Conservation (phyloP, 305 asterid genomes). For the Caryopteris hybrid region DNA sequence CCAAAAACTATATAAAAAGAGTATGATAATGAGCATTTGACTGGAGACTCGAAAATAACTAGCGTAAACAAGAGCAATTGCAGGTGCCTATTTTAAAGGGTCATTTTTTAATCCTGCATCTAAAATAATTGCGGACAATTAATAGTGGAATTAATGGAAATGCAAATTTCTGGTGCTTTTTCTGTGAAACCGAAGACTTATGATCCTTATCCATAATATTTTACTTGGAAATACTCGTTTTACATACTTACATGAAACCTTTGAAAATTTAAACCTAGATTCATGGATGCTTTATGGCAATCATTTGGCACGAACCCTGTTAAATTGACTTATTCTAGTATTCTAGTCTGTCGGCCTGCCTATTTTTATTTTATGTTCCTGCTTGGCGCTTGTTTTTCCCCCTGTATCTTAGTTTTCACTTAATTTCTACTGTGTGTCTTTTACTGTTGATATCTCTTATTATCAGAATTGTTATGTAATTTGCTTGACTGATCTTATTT, state of each 20-base stretch:
- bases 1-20: neutral
- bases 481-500: neutral
- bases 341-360: neutral
- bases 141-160: neutral
- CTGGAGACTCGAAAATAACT: neutral
- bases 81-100: neutral
- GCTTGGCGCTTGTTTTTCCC: neutral
- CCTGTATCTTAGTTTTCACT: neutral
- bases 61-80: neutral
- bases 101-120: neutral
- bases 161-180: neutral
- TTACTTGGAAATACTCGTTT: neutral
- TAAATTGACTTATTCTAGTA: neutral
- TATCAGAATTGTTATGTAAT: neutral
- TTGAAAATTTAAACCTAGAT: neutral
- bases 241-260: neutral
- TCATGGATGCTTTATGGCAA: neutral
- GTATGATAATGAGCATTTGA: neutral
- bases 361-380: neutral
- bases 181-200: neutral
- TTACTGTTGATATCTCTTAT: neutral
- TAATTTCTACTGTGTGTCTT: neutral
- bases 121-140: neutral
- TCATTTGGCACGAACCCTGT: neutral
- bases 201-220: neutral